Base-by-base conservation (phyloP, 2,329 filamentous ascomycete genomes). In the Cercospora sp. region DNA sequence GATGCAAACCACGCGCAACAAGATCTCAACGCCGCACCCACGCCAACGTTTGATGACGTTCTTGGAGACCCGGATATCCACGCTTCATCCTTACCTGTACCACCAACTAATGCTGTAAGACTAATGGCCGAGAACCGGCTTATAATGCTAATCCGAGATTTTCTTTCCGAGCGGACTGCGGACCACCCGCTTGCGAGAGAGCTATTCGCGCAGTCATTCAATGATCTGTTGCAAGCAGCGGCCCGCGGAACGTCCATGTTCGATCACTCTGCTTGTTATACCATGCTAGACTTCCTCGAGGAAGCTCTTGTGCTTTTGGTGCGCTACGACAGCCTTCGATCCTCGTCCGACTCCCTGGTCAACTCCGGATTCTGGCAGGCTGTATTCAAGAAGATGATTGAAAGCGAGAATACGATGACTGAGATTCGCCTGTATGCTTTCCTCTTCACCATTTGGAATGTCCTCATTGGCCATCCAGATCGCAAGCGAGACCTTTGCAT, bases 51-150 rank as follows among this genome's bases (percentile, higher is more conserved):
- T 73, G 89, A 91, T 72, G 88, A 91, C 77, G 83, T 90, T 8
- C 81, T 91, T 55, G 82, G 83, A 68, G 84, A 84, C 58, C 85
- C 90, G 0, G 92, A 97, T 78, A 88, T 91, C 12, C 84, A 89
- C 6, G 86, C 88, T 30, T 84, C 88, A 48, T 84, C 87, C 23
- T 80, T 89, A 5, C 83, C 90, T 4, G 79, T 89, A 20, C 83
- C 90, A 8, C 86, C 89, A 55, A 85, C 85, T 71, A 94, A 96
- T 77, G 86, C 91, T 60, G 85, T 91, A 73, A 89, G 90, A 72
- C 88, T 89, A 60, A 96, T 97, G 91, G 89, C 90, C n/a, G 93
- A 97, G 79, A 96, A 97, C 72, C 88, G 93, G 66, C 82, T 97
- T 64, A 87, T 97, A 65, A 89, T 94, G 76, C 81, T 97, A 68